phyloP scores from a whole-genome alignment of 345 rosid species.

The Heritiera fomes region DNA sequence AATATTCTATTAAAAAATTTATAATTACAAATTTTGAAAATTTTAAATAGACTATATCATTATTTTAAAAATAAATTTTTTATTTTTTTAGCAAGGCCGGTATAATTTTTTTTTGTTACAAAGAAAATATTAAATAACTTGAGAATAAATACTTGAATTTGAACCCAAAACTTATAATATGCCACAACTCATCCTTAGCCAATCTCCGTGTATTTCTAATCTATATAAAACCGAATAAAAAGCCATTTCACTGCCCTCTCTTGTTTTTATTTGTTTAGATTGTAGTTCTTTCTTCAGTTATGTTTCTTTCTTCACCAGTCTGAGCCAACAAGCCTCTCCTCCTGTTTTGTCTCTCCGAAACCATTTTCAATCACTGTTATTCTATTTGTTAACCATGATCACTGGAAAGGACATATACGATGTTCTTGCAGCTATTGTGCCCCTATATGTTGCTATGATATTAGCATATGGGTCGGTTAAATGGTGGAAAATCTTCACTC shows the following conservation, averaged over 20 bases:
- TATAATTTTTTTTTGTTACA: too few species aligned
- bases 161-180: too few species aligned
- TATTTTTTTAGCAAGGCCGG: too few species aligned
- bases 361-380: background rate
- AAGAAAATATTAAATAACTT: too few species aligned
- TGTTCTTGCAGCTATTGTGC: slow-evolving; percentile 79
- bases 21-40: too few species aligned
- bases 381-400: slow-evolving; percentile 45
- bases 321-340: background rate
- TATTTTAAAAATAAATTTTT: too few species aligned
- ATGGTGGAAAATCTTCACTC: slow-evolving; percentile 91
- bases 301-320: background rate
- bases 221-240: background rate
- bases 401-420: slow-evolving; percentile 74
- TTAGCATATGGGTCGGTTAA: slow-evolving; percentile 84
- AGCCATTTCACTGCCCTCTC: background rate
- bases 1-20: too few species aligned
- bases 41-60: too few species aligned
- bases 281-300: background rate
- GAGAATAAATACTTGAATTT: too few species aligned
- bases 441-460: slow-evolving; percentile 82
- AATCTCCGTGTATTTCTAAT: too few species aligned
- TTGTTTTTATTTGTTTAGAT: background rate
- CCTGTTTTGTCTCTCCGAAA: background rate
- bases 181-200: too few species aligned